These are phyloP conservation scores for Spathaspora jeffriesii DNA, from an alignment of 1,139 yeast genomes.

Conservation along the genomic window DNA sequence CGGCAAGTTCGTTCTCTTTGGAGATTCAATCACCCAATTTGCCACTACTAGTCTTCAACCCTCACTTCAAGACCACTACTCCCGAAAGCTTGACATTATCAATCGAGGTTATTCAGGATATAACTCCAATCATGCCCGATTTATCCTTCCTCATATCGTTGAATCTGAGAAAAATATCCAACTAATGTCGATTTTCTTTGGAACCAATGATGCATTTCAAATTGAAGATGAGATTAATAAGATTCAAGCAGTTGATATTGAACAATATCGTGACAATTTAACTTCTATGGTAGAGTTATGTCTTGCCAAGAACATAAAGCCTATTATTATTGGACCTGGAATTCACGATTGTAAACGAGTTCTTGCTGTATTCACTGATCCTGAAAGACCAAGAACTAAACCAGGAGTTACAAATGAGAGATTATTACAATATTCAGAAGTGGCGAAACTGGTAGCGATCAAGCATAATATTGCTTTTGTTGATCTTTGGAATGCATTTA, in stretches of 20 bases:
- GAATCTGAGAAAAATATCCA: conserved; percentile 36
- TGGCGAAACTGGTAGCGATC: conserved; percentile 45
- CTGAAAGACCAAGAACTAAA: conserved; percentile 4
- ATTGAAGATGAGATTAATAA: conserved; percentile 52
- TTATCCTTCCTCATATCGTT: conserved; percentile 48
- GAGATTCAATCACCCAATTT: conserved; percentile 71
- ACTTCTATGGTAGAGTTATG: conserved; percentile 38
- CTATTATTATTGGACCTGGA: conserved; percentile 66
- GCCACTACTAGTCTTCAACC: conserved; percentile 52
- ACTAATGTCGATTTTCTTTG: conserved; percentile 64
- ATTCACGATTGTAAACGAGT: conserved; percentile 42
- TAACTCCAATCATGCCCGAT: conserved; percentile 51
- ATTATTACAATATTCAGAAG: conserved; percentile 51
- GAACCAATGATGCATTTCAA: conserved; percentile 69
- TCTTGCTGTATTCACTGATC: conserved; percentile 6
- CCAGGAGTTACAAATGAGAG: conserved; percentile 22
- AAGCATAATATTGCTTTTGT: conserved; percentile 50
- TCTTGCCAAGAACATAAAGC: conserved; percentile 39
- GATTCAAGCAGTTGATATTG: conserved; percentile 56
- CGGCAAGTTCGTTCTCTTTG: conserved; percentile 58
- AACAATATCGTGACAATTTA: conserved; percentile 49
- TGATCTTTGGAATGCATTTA: conserved; percentile 51
- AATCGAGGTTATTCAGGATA: conserved; percentile 68
- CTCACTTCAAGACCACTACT: conserved; percentile 45
- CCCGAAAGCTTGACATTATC: conserved; percentile 54